Conservation (phyloP, 2,329 filamentous ascomycete genomes). For the Paracamarosporium sp. region DNA sequence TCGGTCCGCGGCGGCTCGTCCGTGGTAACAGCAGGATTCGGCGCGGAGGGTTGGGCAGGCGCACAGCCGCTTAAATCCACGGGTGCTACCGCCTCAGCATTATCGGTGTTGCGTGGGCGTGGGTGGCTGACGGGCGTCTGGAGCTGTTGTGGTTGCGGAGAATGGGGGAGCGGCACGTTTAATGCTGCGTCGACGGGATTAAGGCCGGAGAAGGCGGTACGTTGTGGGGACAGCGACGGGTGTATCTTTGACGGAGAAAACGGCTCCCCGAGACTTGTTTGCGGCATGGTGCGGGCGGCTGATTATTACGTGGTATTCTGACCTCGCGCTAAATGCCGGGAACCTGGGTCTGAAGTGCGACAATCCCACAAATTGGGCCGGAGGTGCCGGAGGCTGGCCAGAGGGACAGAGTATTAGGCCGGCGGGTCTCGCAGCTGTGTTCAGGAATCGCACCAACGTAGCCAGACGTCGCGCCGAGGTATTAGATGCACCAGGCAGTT, state of each 20-base stretch:
- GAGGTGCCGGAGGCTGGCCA: conserved; percentile 9
- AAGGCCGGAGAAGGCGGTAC: conserved; percentile 37
- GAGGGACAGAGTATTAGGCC: conserved; percentile 9
- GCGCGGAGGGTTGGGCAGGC: conserved; percentile 21
- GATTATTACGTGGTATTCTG: conserved; percentile 14
- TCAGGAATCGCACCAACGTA: conserved; percentile 28
- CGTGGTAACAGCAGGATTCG: conserved; percentile 20
- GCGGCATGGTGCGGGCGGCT: conserved; percentile 18
- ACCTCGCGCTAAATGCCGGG: conserved; percentile 11
- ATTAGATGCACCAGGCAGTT: conserved; percentile 34
- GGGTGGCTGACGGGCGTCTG: conserved; percentile 14
- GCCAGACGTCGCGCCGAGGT: conserved; percentile 35
- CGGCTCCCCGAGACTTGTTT: conserved; percentile 36
- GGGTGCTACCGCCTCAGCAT: conserved; percentile 39
- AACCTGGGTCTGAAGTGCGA: conserved; percentile 3
- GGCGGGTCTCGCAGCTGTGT: conserved; percentile 5
- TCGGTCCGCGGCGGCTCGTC: conserved; percentile 35
- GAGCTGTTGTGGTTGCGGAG: conserved; percentile 32
- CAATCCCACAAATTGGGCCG: background rate
- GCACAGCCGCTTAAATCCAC: conserved; percentile 32
- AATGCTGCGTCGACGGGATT: conserved; percentile 37
- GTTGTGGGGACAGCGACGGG: conserved; percentile 42
- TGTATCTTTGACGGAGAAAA: conserved; percentile 42
- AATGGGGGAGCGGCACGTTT: conserved; percentile 26
- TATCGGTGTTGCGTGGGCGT: conserved; percentile 16